Base-by-base conservation (phyloP, 352 stramenopile species). In the Blastocystis sp. region DNA sequence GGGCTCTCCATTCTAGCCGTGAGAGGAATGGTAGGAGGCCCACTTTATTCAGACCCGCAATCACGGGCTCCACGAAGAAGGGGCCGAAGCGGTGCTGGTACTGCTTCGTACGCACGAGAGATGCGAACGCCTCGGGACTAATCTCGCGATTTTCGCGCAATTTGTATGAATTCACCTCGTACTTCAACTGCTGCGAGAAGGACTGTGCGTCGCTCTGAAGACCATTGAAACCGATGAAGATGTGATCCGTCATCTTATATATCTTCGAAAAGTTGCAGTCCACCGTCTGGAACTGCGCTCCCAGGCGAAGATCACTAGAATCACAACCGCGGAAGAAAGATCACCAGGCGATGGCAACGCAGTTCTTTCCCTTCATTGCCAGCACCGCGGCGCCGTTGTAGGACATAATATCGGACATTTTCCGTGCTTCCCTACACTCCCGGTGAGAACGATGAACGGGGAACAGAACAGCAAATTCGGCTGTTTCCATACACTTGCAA, bases 301-400 rank as follows among this genome's bases (percentile, higher is more conserved):
- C 97, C 61, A 99, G 91, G 88, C 97, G 95, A 87, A 94, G 96
- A 92, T 99, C 96, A 65, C 94, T 96, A 21, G 17, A 43, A 19
- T 76, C 61, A 52, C 5, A 67, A 64, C 43, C n/a, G 52, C 28
- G 0, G 40, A 14, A 11, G 38, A 81, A 48, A 59, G 23, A 89
- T 74, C 90, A 96, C 93, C 93, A 95, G 62, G 95, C 96, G 89
- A 99, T 99, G 41, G 94, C 97, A 45, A 99, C 96, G 91, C 97
- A 99, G 91, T 98, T 94, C 90, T 99, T 98, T 86, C 97, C 97
- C 38, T 95, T 93, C 97, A 99, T 99, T 86, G 95, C 97, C 89
- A 99, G 97, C 86, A 99, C 97, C 71, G 96, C 96, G 70, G 94
- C 94, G 88, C 97, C 97, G 91, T 99, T 99, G 92, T 99, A 98